Conservation (phyloP, 352 stramenopile genomes). For the Phytophthora meadii region DNA sequence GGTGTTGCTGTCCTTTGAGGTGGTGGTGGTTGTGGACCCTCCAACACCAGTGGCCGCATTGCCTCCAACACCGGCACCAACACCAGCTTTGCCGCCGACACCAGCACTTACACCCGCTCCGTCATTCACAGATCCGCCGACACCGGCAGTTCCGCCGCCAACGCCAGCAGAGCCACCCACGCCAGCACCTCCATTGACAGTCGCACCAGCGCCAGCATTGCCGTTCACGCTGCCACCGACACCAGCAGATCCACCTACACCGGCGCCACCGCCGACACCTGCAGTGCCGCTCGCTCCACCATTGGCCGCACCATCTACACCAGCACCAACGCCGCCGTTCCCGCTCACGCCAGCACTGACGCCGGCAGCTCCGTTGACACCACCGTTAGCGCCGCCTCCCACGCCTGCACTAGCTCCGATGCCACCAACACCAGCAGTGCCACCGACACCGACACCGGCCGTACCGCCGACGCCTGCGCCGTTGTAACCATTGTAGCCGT, state of each 20-base stretch:
- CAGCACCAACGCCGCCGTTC: background rate
- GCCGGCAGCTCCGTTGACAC: too few relatives aligned
- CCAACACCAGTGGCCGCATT: background rate
- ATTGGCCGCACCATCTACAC: background rate
- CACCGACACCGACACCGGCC: too few relatives aligned
- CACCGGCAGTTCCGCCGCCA: background rate
- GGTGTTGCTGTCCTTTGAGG: background rate
- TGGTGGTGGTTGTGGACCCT: background rate
- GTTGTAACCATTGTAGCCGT: background rate
- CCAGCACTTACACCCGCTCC: background rate
- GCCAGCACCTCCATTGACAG: background rate
- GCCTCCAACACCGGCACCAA: background rate
- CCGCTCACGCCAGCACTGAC: background rate
- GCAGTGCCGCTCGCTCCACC: too few relatives aligned
- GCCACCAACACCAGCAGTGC: background rate
- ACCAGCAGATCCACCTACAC: background rate
- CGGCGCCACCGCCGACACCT: background rate
- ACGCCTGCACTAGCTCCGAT: background rate
- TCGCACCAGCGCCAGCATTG: background rate
- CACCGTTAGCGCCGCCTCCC: too few relatives aligned
- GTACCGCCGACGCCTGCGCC: background rate
- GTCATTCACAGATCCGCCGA: background rate
- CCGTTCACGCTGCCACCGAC: background rate
- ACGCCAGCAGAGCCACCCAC: background rate
- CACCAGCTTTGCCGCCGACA: background rate